These are phyloP conservation scores for Pseudoturritis turrita DNA, from an alignment of 345 rosid genomes.

Conservation along the genomic window DNA sequence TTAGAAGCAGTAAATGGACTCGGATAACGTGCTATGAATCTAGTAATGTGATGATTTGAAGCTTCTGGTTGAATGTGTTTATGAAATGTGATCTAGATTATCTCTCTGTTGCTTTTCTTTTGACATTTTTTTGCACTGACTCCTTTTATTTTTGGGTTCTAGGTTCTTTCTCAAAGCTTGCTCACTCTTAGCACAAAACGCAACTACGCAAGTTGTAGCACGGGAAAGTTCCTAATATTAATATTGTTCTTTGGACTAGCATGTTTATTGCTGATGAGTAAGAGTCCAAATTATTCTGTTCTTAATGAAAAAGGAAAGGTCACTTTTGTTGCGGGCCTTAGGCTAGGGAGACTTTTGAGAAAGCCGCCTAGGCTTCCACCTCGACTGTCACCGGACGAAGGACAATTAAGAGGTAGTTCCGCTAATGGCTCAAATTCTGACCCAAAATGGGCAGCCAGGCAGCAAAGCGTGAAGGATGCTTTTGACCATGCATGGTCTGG, in stretches of 20 bases:
- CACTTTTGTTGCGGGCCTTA: constrained; percentile 32
- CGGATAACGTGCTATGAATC: neutral
- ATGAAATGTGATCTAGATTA: neutral
- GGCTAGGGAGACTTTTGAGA: constrained; percentile 61
- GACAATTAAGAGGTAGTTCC: constrained; percentile 24
- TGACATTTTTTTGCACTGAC: neutral
- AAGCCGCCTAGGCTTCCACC: constrained; percentile 92
- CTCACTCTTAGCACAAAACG: constrained; percentile 49
- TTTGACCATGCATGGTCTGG: constrained; percentile 95
- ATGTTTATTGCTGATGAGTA: constrained; percentile 52
- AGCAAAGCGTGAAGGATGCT: constrained; percentile 73
- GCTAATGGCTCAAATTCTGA: constrained; percentile 31
- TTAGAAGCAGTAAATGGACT: neutral
- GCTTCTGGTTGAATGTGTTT: neutral
- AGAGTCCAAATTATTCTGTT: constrained; percentile 35
- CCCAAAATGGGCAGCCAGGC: constrained; percentile 62
- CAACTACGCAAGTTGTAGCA: constrained; percentile 66
- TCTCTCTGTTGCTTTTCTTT: neutral
- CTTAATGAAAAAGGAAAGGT: constrained; percentile 33
- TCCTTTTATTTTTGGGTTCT: constrained; percentile 25
- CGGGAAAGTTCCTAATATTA: constrained; percentile 69
- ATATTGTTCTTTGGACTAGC: constrained; percentile 68
- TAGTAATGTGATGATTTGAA: constrained; percentile 8
- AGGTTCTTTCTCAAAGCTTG: constrained; percentile 72
- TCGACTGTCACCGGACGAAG: constrained; percentile 72